Percentiles rank a stretch among this genome's conserved stretches.
Evolutionary conservation across 305 asterid genomes (phyloP).

Genomic region (Fraxinus latifolia): DNA sequence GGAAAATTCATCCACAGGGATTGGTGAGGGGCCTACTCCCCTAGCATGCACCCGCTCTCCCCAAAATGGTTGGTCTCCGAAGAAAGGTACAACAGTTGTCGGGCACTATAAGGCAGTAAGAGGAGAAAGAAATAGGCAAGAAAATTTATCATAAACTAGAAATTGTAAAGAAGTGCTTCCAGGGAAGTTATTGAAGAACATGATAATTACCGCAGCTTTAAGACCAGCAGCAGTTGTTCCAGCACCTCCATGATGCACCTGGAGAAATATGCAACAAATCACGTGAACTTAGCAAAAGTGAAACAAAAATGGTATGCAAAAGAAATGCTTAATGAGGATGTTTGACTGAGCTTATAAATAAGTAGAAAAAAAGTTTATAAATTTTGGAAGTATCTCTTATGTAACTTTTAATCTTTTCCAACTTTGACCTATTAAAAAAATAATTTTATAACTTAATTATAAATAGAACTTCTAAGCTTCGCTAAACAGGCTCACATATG

Average conservation of each 20-base stretch:
- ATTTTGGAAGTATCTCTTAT: not conserved
- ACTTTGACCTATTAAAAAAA: not conserved
- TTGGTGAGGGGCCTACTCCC: slow-evolving; percentile 91
- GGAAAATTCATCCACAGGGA: slow-evolving; percentile 76
- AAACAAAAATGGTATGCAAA: not conserved
- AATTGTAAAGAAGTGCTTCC: not conserved
- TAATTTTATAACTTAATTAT: not conserved
- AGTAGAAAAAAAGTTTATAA: not conserved
- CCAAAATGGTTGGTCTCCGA: slow-evolving; percentile 97
- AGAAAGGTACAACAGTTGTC: slow-evolving; percentile 89
- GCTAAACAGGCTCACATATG: not conserved
- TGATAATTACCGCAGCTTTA: slow-evolving; percentile 65
- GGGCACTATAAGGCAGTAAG: slow-evolving; percentile 57
- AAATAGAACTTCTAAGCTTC: not conserved
- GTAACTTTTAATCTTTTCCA: not conserved
- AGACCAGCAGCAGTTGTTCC: slow-evolving; percentile 99
- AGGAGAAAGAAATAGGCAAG: not conserved
- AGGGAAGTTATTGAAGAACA: not conserved
- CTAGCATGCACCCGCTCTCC: slow-evolving; percentile 83
- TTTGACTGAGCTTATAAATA: not conserved
- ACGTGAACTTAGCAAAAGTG: not conserved
- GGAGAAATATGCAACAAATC: slow-evolving; percentile 19
- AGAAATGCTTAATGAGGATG: not conserved
- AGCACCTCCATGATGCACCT: slow-evolving; percentile 99
- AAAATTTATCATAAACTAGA: not conserved